phyloP scores from a whole-genome alignment of 192 early-diverging fungal species.

The Coemansia sp. region DNA sequence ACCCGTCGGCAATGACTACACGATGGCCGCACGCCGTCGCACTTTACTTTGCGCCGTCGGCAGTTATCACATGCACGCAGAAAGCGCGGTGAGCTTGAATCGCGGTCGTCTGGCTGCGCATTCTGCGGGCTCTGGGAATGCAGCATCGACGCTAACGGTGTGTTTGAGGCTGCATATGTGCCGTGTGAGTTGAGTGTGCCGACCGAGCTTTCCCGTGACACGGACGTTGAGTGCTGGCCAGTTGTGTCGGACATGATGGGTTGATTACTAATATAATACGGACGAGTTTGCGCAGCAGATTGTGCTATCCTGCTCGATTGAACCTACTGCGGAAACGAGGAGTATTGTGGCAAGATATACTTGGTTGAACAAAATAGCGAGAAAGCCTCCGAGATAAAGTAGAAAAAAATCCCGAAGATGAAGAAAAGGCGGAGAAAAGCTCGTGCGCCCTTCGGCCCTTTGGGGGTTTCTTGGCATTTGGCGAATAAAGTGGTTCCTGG shows the following conservation, averaged over 20 bases:
- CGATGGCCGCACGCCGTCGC: conserved; percentile 45
- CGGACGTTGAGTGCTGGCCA: conserved; percentile 5
- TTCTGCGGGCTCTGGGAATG: not conserved
- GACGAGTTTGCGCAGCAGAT: too few species aligned
- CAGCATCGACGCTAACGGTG: not conserved
- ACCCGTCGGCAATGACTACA: conserved; percentile 47
- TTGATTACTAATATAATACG: not conserved
- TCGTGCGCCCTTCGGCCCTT: conserved; percentile 1
- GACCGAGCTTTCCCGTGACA: conserved; percentile 35
- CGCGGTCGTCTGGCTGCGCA: not conserved
- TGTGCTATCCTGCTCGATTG: not conserved
- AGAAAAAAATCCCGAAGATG: conserved; percentile 1
- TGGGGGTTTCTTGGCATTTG: not conserved
- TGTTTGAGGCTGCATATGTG: not conserved
- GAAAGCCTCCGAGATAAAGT: not conserved
- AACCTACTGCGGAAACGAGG: not conserved
- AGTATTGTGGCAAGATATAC: not conserved
- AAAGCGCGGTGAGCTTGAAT: conserved; percentile 10
- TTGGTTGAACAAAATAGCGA: not conserved
- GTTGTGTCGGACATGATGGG: not conserved
- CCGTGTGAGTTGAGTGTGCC: conserved; percentile 4
- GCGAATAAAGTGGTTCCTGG: not conserved
- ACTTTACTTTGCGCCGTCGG: conserved; percentile 53
- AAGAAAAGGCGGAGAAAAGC: conserved; percentile 13
- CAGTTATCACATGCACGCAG: conserved; percentile 56